Base-by-base conservation (phyloP, 176 grass and related monocot species). In the Musa schizocarpa region DNA sequence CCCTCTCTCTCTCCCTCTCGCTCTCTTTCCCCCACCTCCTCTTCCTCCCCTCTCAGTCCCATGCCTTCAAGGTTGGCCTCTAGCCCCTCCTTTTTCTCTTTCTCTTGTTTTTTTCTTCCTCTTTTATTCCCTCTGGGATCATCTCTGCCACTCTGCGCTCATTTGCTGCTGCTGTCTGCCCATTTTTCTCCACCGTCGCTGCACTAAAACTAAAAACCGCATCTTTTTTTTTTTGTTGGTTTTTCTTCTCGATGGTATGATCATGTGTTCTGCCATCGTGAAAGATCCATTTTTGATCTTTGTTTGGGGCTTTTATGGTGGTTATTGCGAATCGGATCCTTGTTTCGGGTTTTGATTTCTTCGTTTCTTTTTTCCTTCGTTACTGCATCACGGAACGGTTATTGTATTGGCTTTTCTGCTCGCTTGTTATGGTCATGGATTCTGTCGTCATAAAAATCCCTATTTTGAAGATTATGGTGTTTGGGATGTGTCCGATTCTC, bases 181-280 rank as follows among this genome's bases (percentile, higher is more conserved):
- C 16, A 69, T 12, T 55, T 58, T 53, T 20, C 55, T 73, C 75
- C 29, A 29, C 25, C 4, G 10, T 25, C 19, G 11, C 19, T 76
- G 11, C 19, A 3, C 21, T 53, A 21, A 43, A 71, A 16, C 21
- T 53, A 21, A 52, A 75, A 16, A 77, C 52, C 13, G 52, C 73
- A 2, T 76, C 21, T 55, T 61, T 58, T 55, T 61, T 58, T 53
- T 78, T 20, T 52, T 43, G 4, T 43, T 27, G 49, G 34, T 29
- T 73, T 78, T 2, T 23, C 57, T 12, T 65, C 65, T 74, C 50
- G 52, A 13, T 19, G 68, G 71, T 84, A 80, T 87, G 76, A 71
- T 81, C 71, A 43, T 75, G 59, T 76, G 86, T 91, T 70, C 57
- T 81, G 20, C 81, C 67, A 57, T 63, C 69, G 62, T 71, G 11